Evolutionary conservation across 345 rosid genomes (phyloP).

Genomic region (Euphorbia lathyris): DNA sequence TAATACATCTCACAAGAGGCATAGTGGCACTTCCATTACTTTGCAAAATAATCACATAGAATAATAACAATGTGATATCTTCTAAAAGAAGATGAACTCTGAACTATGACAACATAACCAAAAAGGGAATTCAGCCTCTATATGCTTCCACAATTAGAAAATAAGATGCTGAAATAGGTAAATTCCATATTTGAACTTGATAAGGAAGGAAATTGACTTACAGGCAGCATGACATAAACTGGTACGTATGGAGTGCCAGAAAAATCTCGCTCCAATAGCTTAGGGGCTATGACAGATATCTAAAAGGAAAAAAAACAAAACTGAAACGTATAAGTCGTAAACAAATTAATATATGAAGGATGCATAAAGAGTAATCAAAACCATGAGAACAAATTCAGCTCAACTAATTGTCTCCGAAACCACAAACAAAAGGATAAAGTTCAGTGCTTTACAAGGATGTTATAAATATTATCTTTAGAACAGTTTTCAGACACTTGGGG

Average conservation of each 20-base stretch:
- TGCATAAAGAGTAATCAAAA: neutral
- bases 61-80: slow-evolving; percentile 1
- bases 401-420: neutral
- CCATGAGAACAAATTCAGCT: neutral
- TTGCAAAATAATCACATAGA: slow-evolving; percentile 7
- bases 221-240: slow-evolving; percentile 95
- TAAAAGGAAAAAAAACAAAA: slow-evolving; percentile 23
- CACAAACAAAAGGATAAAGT: neutral
- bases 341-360: neutral
- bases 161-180: slow-evolving; percentile 12
- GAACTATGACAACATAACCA: neutral
- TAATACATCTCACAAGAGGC: neutral
- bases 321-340: neutral
- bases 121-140: neutral
- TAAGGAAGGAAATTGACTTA: slow-evolving; percentile 37
- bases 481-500: slow-evolving; percentile 6
- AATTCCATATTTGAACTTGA: neutral
- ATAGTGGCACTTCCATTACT: slow-evolving; percentile 1
- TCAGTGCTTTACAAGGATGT: slow-evolving; percentile 4
- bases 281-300: slow-evolving; percentile 52
- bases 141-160: neutral
- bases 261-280: slow-evolving; percentile 73
- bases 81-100: neutral
- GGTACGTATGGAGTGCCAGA: slow-evolving; percentile 77
- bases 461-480: slow-evolving; percentile 7